A percentile compares a stretch with the other conserved stretches of the same genome.
Conservation (phyloP, 2,329 filamentous ascomycete species). For the Penicillium olsonii region DNA sequence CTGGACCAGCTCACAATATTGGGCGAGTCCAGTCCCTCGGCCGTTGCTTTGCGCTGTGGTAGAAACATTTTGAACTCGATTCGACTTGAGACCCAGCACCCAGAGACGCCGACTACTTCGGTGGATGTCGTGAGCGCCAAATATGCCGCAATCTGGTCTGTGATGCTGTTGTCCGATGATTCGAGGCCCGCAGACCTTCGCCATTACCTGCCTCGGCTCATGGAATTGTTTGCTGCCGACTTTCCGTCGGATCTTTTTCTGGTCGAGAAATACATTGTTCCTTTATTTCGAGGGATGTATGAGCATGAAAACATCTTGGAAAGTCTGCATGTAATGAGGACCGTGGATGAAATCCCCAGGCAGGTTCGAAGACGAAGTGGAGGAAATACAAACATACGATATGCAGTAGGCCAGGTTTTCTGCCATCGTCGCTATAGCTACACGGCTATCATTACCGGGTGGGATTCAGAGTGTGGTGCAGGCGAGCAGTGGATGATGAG, state of each 20-base stretch:
- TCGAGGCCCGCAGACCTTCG: conserved; percentile 54
- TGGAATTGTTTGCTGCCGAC: conserved; percentile 63
- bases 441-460: conserved; percentile 82
- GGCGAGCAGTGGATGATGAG: conserved; percentile 64
- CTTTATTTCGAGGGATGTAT: conserved; percentile 56
- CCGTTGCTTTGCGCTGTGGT: conserved; percentile 73
- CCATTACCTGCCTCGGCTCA: conserved; percentile 64
- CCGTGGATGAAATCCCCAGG: conserved; percentile 58
- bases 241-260: conserved; percentile 73
- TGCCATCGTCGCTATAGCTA: conserved; percentile 78
- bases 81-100: conserved; percentile 50
- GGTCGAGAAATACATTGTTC: conserved; percentile 67
- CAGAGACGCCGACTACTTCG: conserved; percentile 28
- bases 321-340: conserved; percentile 57
- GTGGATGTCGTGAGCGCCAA: conserved; percentile 62
- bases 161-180: conserved; percentile 54
- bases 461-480: conserved; percentile 65
- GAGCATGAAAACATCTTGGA: conserved; percentile 58
- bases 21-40: conserved; percentile 62
- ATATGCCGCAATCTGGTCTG: conserved; percentile 75
- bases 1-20: conserved; percentile 56
- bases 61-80: conserved; percentile 79
- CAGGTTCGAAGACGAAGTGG: conserved; percentile 40
- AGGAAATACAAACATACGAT: conserved; percentile 56
- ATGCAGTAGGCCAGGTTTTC: conserved; percentile 80